phyloP scores from a whole-genome alignment of 805 yeast species.

The Nakazawaea holstii region DNA sequence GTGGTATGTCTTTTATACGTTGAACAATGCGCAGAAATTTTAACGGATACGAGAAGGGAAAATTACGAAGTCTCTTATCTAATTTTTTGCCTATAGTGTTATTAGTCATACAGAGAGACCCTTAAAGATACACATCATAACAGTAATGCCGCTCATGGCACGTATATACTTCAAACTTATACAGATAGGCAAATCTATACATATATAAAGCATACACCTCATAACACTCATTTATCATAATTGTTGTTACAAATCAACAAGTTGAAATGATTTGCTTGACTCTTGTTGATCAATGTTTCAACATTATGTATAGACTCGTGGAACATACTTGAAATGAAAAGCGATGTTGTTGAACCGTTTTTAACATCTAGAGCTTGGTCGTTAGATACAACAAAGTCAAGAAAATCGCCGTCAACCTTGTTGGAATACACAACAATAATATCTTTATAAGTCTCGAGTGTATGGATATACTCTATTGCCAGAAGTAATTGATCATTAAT shows the following conservation, averaged over 20 bases:
- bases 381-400: neutral
- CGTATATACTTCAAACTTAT: too few relatives aligned
- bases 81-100: too few relatives aligned
- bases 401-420: neutral
- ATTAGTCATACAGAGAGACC: too few relatives aligned
- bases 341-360: neutral
- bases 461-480: neutral
- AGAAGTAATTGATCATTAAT: neutral
- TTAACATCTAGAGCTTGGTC: neutral
- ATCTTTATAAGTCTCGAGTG: neutral
- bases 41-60: too few relatives aligned
- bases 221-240: neutral
- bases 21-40: neutral
- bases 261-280: conserved; percentile 1
- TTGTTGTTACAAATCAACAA: neutral
- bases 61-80: too few relatives aligned
- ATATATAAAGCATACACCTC: neutral
- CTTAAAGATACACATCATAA: too few relatives aligned
- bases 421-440: neutral
- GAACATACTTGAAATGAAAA: neutral
- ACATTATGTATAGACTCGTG: too few relatives aligned
- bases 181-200: neutral
- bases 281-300: neutral
- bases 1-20: neutral
- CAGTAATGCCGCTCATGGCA: too few relatives aligned